Base-by-base conservation (phyloP, 2,329 filamentous ascomycete species). In the Beauveria sp. region DNA sequence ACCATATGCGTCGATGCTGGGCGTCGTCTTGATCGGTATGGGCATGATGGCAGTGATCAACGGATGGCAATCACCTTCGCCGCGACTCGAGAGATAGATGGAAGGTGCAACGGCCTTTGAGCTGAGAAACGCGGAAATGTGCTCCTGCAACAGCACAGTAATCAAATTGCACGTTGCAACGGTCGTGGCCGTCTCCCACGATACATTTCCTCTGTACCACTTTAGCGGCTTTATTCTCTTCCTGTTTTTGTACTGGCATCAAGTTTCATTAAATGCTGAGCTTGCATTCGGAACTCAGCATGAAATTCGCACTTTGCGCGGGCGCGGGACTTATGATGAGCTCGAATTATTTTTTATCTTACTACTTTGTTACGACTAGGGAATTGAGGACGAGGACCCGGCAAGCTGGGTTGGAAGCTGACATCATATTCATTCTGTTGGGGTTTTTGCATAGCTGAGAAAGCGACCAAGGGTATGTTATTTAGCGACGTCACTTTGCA, bases 1-100 rank as follows among this genome's bases (percentile, higher is more conserved):
- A 63, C 90, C 90, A 18, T 93, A 93, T 70, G 88, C 88, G 46
- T 92, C 89, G 2, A 91, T 93, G 83, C 75, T 95, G 51, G 88
- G 90, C 12, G 90, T 95, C 38, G 90, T 95, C 28, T 74, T 95
- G 61, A 77, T 95, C 64, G 90, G 90, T 38, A 88, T 95, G 77
- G 89, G 90, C 16, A 73, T 95, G 66, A 95, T 95, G 90, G 89
- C 89, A 48, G 93, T 92, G 74, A 81, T 95, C 67, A 95, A 95
- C 70, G 88, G 88, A 57, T 93, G 89, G 89, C 88, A 91, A 68
- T 46, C 69, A 24, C 68, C 73, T 57, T 69, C 74, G 45, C 66
- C 73, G 4, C 68, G 67, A 24, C 57, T 72, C 53, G 73, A 76
- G 62, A 67, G 69, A 69, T 75, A 54, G 24, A 38, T 5, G 71